phyloP scores from a whole-genome alignment of 495 filamentous ascomycete species.

The Letharia lupina region DNA sequence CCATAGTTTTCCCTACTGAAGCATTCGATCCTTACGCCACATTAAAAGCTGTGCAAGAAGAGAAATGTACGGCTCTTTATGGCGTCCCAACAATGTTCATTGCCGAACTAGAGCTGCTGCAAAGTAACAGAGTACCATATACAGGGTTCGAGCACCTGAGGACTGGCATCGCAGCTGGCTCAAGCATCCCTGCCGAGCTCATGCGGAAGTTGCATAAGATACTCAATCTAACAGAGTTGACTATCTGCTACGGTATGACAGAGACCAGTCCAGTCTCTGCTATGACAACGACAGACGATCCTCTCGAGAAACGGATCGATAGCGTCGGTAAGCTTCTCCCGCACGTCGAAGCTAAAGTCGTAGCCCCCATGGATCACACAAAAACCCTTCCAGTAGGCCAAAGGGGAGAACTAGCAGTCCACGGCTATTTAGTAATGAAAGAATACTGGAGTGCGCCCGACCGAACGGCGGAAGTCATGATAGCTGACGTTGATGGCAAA shows the following conservation, averaged over 20 bases:
- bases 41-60: constrained; percentile 61
- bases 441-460: constrained; percentile 73
- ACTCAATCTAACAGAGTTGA: constrained; percentile 77
- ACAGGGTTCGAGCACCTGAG: constrained; percentile 61
- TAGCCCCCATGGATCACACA: constrained; percentile 50
- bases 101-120: constrained; percentile 69
- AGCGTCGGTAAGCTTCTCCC: constrained; percentile 73
- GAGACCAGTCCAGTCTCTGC: constrained; percentile 86
- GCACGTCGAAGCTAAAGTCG: constrained; percentile 79
- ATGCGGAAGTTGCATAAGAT: constrained; percentile 70
- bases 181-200: constrained; percentile 68
- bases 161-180: constrained; percentile 90
- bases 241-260: constrained; percentile 98
- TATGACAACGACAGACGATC: constrained; percentile 83
- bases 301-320: constrained; percentile 66
- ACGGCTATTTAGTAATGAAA: constrained; percentile 84
- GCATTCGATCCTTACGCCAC: constrained; percentile 75
- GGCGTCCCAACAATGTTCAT: constrained; percentile 97
- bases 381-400: constrained; percentile 53
- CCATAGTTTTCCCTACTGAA: constrained; percentile 79
- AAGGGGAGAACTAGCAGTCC: constrained; percentile 73
- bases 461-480: constrained; percentile 63
- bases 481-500: constrained; percentile 49
- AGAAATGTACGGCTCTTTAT: constrained; percentile 76
- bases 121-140: constrained; percentile 41